Conservation (phyloP, 1,284 basidiomycete genomes). For the Clitocybe nebularis region DNA sequence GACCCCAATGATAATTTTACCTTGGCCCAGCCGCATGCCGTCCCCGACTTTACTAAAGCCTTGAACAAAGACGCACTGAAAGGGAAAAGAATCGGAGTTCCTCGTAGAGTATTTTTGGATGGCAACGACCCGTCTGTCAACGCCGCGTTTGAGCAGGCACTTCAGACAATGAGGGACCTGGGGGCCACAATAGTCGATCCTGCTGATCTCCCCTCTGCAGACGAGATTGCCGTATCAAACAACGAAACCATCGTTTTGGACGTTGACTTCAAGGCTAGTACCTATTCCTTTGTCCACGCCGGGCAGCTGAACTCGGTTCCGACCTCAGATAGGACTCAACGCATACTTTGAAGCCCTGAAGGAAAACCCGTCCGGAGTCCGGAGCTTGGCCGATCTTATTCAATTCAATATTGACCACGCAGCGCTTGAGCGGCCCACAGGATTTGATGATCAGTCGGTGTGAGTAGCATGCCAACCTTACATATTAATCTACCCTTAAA, state of each 20-base stretch:
- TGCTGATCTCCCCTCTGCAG: conserved; percentile 54
- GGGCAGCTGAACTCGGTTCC: too few relatives aligned
- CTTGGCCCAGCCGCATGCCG: conserved; percentile 45
- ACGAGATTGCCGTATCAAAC: conserved; percentile 45
- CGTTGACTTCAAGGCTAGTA: conserved; percentile 53
- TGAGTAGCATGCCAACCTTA: conserved; percentile 17
- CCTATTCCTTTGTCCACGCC: too few relatives aligned
- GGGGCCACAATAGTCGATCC: conserved; percentile 63
- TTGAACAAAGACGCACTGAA: conserved; percentile 44
- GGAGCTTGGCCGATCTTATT: conserved; percentile 52
- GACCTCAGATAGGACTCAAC: conserved; percentile 44
- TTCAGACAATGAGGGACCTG: conserved; percentile 42
- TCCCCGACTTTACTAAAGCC: conserved; percentile 55
- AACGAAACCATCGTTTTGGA: conserved; percentile 53
- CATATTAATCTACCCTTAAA: conserved; percentile 1
- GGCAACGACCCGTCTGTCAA: conserved; percentile 41
- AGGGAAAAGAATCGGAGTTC: conserved; percentile 61
- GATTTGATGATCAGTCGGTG: conserved; percentile 46
- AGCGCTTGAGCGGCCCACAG: conserved; percentile 43
- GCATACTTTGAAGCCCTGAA: conserved; percentile 40
- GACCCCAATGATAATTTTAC: conserved; percentile 59
- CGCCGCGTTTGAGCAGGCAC: conserved; percentile 45
- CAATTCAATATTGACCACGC: conserved; percentile 49
- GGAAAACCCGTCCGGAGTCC: conserved; percentile 49
- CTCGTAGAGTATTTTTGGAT: conserved; percentile 43